Evolutionary conservation across 139 green algal genomes (phyloP).

Genomic region (Astrephomene gubernaculifera): DNA sequence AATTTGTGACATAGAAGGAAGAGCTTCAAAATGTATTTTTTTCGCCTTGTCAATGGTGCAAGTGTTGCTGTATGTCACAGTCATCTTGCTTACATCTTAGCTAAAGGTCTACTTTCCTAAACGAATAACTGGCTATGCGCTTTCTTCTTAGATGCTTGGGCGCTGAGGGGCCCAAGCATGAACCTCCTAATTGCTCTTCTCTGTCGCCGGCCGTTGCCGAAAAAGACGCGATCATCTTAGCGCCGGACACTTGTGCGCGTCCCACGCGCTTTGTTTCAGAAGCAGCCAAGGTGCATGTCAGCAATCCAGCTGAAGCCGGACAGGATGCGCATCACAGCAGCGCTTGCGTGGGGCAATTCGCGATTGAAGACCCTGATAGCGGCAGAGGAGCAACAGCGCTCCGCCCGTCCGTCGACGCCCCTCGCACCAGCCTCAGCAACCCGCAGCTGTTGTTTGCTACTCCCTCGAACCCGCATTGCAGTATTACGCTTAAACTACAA

Average conservation of each 20-base stretch:
- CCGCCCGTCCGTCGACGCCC: neutral
- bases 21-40: too few species aligned
- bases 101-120: too few species aligned
- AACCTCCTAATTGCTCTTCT: too few species aligned
- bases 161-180: neutral
- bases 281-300: neutral
- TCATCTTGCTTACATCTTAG: too few species aligned
- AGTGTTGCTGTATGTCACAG: too few species aligned
- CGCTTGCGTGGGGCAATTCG: neutral
- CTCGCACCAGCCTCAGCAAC: neutral
- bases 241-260: too few species aligned
- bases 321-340: neutral
- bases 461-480: neutral
- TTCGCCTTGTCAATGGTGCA: too few species aligned
- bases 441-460: neutral
- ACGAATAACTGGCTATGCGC: neutral
- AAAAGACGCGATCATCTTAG: too few species aligned
- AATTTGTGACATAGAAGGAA: too few species aligned
- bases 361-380: neutral
- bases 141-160: constrained; percentile 6
- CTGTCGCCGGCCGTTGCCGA: too few species aligned
- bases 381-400: neutral
- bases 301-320: neutral
- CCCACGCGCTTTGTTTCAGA: too few species aligned
- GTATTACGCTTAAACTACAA: constrained; percentile 9